A percentile compares a stretch with the other conserved stretches of the same genome.
phyloP scores from a whole-genome alignment of 441 rosid genomes.

The Pelargonium citronellum region DNA sequence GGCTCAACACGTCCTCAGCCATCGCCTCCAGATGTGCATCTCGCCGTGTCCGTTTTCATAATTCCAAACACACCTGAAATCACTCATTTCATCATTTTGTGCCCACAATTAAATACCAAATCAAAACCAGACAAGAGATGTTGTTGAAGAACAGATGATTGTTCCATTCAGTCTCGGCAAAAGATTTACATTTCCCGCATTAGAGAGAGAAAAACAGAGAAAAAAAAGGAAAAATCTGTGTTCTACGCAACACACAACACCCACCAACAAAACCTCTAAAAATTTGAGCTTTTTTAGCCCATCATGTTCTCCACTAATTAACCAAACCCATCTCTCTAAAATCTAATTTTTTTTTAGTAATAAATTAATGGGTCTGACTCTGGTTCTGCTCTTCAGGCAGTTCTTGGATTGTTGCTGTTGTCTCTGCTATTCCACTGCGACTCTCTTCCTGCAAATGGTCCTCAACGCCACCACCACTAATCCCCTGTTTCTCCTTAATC shows the following conservation, averaged over 20 bases:
- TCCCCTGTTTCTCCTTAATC: conserved; percentile 22
- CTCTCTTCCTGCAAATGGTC: conserved; percentile 21
- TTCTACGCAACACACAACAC: neutral
- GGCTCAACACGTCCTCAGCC: no score
- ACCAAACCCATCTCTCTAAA: no score
- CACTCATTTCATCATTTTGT: no score
- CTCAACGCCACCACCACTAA: conserved; percentile 15
- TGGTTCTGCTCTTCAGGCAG: neutral
- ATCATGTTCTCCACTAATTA: no score
- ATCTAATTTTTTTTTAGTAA: no score
- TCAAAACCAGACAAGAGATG: neutral
- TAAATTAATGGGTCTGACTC: no score
- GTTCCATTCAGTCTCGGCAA: neutral
- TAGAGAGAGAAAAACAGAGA: neutral
- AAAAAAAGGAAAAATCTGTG: neutral
- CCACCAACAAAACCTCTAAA: neutral
- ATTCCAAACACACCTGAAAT: no score
- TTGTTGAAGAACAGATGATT: neutral
- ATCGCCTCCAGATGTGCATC: no score
- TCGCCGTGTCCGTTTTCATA: no score
- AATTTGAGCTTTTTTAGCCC: no score
- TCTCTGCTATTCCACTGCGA: neutral
- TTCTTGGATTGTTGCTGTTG: neutral
- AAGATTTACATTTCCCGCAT: neutral
- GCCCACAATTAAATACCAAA: neutral